Percentiles rank a stretch among this genome's conserved stretches.
phyloP scores from a whole-genome alignment of 768 basidiomycete genomes.

The Agrocybe pediades region DNA sequence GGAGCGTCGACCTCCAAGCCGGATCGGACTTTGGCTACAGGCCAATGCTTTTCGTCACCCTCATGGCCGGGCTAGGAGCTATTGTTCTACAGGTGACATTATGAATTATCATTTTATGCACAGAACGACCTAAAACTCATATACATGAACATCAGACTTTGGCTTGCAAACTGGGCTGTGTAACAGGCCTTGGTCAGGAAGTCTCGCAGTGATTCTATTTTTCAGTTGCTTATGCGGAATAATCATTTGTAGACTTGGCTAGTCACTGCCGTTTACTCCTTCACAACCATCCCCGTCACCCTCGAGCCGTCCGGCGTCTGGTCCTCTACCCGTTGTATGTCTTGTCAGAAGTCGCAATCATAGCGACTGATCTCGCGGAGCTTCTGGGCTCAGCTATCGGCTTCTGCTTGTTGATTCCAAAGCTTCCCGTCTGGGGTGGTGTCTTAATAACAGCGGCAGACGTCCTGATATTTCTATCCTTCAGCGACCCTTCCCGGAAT shows the following conservation, averaged over 20 bases:
- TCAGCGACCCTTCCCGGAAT: slow-evolving; percentile 61
- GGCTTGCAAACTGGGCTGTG: slow-evolving; percentile 67
- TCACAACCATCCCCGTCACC: slow-evolving; percentile 52
- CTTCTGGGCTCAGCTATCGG: slow-evolving; percentile 72
- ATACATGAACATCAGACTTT: slow-evolving; percentile 48
- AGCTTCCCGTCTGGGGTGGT: slow-evolving; percentile 55
- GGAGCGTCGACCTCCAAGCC: slow-evolving; percentile 80
- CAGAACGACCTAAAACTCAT: not conserved
- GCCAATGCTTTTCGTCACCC: slow-evolving; percentile 75
- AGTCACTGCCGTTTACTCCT: slow-evolving; percentile 59
- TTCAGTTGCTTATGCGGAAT: not conserved
- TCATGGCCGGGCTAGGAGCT: slow-evolving; percentile 80
- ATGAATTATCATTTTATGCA: slow-evolving; percentile 13
- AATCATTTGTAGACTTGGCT: slow-evolving; percentile 46
- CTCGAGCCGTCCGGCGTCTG: slow-evolving; percentile 44
- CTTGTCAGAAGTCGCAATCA: slow-evolving; percentile 59
- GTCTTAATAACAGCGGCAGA: slow-evolving; percentile 60
- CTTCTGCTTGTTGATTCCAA: slow-evolving; percentile 61
- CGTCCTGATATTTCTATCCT: slow-evolving; percentile 58
- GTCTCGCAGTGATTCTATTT: not conserved
- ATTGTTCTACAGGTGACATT: slow-evolving; percentile 70
- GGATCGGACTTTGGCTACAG: slow-evolving; percentile 85
- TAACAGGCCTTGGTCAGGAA: slow-evolving; percentile 60
- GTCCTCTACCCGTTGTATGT: slow-evolving; percentile 59
- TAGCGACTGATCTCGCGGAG: slow-evolving; percentile 73